Conservation (phyloP, 495 filamentous ascomycete genomes). For the Penicillium canariense region DNA sequence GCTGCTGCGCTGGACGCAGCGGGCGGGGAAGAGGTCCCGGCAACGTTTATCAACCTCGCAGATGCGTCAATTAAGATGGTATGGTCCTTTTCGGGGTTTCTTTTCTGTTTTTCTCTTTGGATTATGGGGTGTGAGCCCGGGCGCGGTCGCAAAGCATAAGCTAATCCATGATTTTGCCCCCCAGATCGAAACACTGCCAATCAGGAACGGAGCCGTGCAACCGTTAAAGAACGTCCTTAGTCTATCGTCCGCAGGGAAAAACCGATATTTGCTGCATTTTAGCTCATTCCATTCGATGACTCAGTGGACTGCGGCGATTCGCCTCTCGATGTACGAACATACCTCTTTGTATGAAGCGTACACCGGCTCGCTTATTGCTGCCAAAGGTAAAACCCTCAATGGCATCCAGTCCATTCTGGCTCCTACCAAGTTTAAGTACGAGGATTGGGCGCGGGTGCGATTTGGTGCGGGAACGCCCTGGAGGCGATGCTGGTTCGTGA, state of each 20-base stretch:
- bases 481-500: conserved; percentile 95
- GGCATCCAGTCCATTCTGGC: conserved; percentile 86
- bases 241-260: conserved; percentile 90
- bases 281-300: conserved; percentile 89
- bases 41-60: conserved; percentile 94
- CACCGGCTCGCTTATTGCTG: conserved; percentile 91
- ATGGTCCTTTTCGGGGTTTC: conserved; percentile 23
- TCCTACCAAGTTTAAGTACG: conserved; percentile 66
- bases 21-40: conserved; percentile 79
- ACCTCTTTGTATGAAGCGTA: conserved; percentile 93
- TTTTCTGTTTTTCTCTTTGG: not conserved
- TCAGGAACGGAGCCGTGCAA: conserved; percentile 67
- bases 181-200: conserved; percentile 88
- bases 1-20: conserved; percentile 88
- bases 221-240: conserved; percentile 91
- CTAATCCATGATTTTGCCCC: conserved; percentile 2
- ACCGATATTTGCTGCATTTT: conserved; percentile 94
- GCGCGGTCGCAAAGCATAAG: not conserved
- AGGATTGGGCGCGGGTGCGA: conserved; percentile 93
- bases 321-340: conserved; percentile 93
- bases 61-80: conserved; percentile 99
- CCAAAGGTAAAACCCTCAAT: conserved; percentile 85
- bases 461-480: conserved; percentile 97
- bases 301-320: conserved; percentile 95
- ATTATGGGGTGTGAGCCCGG: too few relatives aligned